Base-by-base conservation (phyloP, 1,284 basidiomycete species). In the Puccinia triticina region DNA sequence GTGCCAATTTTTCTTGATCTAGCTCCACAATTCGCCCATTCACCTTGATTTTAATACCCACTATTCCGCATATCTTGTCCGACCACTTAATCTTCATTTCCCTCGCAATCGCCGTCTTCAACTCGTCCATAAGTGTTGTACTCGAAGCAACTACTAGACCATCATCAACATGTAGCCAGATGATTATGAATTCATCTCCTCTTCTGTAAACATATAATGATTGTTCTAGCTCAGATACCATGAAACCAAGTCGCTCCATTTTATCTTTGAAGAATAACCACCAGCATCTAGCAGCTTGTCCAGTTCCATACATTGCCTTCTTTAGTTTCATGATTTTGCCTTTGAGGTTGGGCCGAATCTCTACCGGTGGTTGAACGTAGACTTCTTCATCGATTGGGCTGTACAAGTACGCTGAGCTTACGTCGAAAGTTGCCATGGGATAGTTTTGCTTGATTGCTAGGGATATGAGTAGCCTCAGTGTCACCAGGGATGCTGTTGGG, bases 111-210 rank as follows among this genome's bases (percentile, higher is more conserved):
- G n/a, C 57, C 29, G 7, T 0, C 11, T 59, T n/a, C 2, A 59
- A 29, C 8, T 29, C n/a, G 1, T 59, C 26, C 26, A 59, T 29
- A 11, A 59, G n/a, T 1, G 1, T 0, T 26, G 1, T 43, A 23
- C n/a, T 40, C 11, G 23, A 48, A 4, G 71, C 37, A 11, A 53
- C 10, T 11, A 26, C 29, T 0, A 2, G 14, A 40, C 1, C 26
- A 37, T 32, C 57, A 57, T 79, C 64, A 11, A 79, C 66, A 26
- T 79, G 77, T 10, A 55, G 21, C 77, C 77, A 79, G 4, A 79
- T 40, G 14, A 79, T 55, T 2, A 64, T 14, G 14, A 55, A 69
- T n/a, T 69, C 50, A 4, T 1, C 48, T 12, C 37, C 16, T 16
- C 34, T 55, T 21, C 48, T 14, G 12, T 26, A 79, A 4, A 79